A percentile compares a stretch with the other conserved stretches of the same genome.
Conservation (phyloP, 1,284 basidiomycete species). For the Ganoderma resinaceum region DNA sequence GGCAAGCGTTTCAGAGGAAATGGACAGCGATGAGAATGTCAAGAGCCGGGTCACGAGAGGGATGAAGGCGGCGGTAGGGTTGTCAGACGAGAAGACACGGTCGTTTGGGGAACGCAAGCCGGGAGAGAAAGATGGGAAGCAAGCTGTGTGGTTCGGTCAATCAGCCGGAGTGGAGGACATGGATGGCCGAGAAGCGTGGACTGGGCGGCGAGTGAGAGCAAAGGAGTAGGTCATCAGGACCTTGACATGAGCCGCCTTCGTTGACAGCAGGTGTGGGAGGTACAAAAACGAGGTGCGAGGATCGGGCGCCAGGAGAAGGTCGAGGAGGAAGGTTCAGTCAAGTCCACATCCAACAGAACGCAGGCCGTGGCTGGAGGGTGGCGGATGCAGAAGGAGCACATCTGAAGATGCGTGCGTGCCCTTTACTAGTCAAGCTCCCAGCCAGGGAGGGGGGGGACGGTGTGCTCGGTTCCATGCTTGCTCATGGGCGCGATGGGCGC, state of each 20-base stretch:
- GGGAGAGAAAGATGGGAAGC: constrained; percentile 2
- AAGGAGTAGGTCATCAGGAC: neutral
- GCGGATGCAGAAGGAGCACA: neutral
- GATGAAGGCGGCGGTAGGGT: neutral
- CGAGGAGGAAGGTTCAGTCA: neutral
- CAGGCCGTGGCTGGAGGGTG: neutral
- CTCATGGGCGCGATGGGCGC: neutral
- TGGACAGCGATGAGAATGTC: neutral
- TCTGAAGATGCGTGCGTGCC: neutral
- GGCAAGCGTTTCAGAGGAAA: neutral
- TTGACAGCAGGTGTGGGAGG: constrained; percentile 2
- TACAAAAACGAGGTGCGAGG: neutral
- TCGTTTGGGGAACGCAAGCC: constrained; percentile 3
- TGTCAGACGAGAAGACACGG: neutral
- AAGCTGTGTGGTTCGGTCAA: neutral
- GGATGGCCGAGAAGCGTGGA: neutral
- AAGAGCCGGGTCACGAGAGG: neutral
- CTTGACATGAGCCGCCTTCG: constrained; percentile 1
- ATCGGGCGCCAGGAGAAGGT: neutral
- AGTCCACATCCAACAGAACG: neutral
- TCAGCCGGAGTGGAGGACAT: neutral
- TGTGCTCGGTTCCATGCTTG: neutral
- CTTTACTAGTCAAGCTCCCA: neutral
- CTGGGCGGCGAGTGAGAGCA: neutral
- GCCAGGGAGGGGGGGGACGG: too few relatives aligned